Conservation (phyloP, 225 moss, liverwort and hornwort genomes). For the Sphagnum tenellum region DNA sequence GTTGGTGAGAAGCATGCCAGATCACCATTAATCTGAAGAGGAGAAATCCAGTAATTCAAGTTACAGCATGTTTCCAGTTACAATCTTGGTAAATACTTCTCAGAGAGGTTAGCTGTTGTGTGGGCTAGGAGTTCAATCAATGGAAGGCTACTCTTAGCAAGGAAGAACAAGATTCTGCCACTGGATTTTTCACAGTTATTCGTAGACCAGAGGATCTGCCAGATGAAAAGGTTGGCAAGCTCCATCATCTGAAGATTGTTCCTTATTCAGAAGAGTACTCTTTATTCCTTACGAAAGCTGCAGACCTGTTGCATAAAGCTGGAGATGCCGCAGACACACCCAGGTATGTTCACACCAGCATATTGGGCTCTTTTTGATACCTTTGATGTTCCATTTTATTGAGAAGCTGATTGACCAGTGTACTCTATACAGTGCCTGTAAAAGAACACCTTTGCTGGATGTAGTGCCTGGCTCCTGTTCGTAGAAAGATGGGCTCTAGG, state of each 20-base stretch:
- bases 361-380: neutral
- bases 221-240: slow-evolving; percentile 28
- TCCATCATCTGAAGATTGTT: slow-evolving; percentile 54
- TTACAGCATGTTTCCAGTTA: too few relatives aligned
- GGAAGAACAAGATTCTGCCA: slow-evolving; percentile 60
- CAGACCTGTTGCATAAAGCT: slow-evolving; percentile 67
- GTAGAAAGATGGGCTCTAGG: too few relatives aligned
- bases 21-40: too few relatives aligned
- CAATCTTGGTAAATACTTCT: too few relatives aligned
- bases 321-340: slow-evolving; percentile 78
- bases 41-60: too few relatives aligned
- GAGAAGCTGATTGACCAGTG: neutral
- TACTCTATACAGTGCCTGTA: neutral
- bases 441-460: too few relatives aligned
- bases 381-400: too few relatives aligned
- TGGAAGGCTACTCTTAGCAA: slow-evolving; percentile 66
- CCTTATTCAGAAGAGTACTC: slow-evolving; percentile 68
- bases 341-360: slow-evolving; percentile 26
- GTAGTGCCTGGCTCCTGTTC: too few relatives aligned
- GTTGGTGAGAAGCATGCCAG: too few relatives aligned
- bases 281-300: slow-evolving; percentile 50
- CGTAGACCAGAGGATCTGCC: slow-evolving; percentile 48
- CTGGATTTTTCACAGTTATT: slow-evolving; percentile 73
- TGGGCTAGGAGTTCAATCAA: slow-evolving; percentile 62
- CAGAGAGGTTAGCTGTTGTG: too few relatives aligned